phyloP scores from a whole-genome alignment of 1,139 yeast genomes.

The Lodderomyces margitis region DNA sequence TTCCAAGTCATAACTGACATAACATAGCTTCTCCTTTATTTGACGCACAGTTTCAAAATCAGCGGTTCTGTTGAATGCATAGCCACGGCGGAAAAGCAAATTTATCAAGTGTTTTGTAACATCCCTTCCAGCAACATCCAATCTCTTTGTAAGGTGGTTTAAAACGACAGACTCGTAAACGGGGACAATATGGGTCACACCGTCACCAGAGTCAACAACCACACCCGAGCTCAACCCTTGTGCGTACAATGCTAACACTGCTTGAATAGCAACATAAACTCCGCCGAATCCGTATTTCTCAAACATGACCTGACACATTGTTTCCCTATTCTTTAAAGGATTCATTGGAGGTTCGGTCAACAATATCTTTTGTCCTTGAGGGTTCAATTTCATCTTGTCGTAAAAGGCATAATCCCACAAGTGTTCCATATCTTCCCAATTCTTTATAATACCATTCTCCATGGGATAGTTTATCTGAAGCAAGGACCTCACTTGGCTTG shows the following conservation, averaged over 20 bases:
- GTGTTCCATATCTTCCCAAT: conserved; percentile 99
- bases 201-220: conserved; percentile 93
- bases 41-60: conserved; percentile 98
- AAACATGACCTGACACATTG: conserved; percentile 96
- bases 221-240: conserved; percentile 97
- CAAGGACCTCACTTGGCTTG: conserved; percentile 84
- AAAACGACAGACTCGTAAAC: conserved; percentile 95
- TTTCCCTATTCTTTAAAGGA: conserved; percentile 88
- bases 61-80: conserved; percentile 97
- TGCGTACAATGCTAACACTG: conserved; percentile 93
- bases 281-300: conserved; percentile 95
- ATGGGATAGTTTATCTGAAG: conserved; percentile 93
- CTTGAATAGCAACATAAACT: conserved; percentile 97
- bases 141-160: conserved; percentile 86
- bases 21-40: conserved; percentile 93
- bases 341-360: conserved; percentile 98
- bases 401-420: conserved; percentile 97
- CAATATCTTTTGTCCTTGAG: conserved; percentile 75
- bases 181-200: conserved; percentile 94
- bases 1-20: conserved; percentile 90
- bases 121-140: conserved; percentile 98
- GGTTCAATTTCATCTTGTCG: conserved; percentile 77
- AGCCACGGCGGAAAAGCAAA: conserved; percentile 88
- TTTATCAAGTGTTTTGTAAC: conserved; percentile 93
- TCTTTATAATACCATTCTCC: conserved; percentile 97